Conservation (phyloP, 257 asterid genomes). For the Nyctanthes arbortristis region DNA sequence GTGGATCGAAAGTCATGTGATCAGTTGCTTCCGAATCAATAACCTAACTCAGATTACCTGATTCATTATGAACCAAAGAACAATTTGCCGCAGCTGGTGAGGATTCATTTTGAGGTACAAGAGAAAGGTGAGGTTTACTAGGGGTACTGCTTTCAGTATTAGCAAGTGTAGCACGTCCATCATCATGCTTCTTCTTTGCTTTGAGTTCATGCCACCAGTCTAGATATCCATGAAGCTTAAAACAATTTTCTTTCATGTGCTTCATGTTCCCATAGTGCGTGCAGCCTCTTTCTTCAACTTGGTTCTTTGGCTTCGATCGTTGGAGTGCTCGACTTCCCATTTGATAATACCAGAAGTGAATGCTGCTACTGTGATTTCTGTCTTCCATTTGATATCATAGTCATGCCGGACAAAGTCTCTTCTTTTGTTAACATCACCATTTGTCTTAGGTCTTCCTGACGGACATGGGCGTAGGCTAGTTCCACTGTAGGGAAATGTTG, state of each 20-base stretch:
- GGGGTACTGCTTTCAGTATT: too few species aligned
- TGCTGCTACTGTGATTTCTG: neutral
- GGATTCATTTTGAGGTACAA: too few species aligned
- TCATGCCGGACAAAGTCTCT: neutral
- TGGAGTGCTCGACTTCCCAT: neutral
- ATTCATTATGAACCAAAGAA: too few species aligned
- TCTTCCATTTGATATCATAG: neutral
- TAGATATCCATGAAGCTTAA: neutral
- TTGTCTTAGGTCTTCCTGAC: neutral
- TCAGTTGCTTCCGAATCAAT: neutral
- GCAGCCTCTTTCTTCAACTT: neutral
- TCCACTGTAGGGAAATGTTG: neutral
- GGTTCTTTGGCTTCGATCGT: neutral
- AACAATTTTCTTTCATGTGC: neutral
- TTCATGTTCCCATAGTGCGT: neutral
- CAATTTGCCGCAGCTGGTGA: too few species aligned
- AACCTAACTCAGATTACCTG: too few species aligned
- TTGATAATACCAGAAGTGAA: neutral
- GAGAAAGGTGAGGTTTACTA: too few species aligned
- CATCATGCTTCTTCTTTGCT: neutral
- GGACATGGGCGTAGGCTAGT: neutral
- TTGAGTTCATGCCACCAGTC: neutral
- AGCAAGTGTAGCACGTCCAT: too few species aligned
- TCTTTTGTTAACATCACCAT: neutral
- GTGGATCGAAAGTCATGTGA: neutral